phyloP scores from a whole-genome alignment of 768 basidiomycete genomes.

The Sporobolomyces phaffii region DNA sequence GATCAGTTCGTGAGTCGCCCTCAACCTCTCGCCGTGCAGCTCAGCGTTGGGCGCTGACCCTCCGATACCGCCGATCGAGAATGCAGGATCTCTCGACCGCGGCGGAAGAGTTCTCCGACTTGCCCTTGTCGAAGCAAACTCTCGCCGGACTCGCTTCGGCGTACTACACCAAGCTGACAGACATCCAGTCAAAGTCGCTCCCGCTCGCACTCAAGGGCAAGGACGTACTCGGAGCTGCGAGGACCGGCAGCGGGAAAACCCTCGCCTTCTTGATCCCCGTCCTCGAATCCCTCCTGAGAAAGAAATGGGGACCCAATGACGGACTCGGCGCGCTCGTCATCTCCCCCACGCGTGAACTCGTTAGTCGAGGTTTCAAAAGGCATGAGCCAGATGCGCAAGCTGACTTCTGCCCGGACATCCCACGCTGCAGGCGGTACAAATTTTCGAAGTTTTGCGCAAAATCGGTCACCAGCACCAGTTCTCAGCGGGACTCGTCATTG shows the following conservation, averaged over 20 bases:
- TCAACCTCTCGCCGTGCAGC: no score
- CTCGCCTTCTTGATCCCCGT: conserved; percentile 66
- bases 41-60: no score
- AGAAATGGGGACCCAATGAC: conserved; percentile 66
- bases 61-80: conserved; percentile 1
- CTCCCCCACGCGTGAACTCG: conserved; percentile 86
- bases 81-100: conserved; percentile 54
- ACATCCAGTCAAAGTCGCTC: conserved; percentile 59
- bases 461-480: conserved; percentile 87
- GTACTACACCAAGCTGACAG: conserved; percentile 36
- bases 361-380: conserved; percentile 47
- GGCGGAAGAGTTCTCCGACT: conserved; percentile 60
- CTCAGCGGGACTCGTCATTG: conserved; percentile 90
- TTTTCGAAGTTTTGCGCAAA: conserved; percentile 89
- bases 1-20: conserved; percentile 46
- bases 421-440: conserved; percentile 95
- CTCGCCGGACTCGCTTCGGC: conserved; percentile 56
- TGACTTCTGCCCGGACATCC: no score
- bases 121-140: conserved; percentile 71
- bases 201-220: conserved; percentile 59
- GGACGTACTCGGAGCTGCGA: conserved; percentile 64
- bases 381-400: no score
- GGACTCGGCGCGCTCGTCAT: conserved; percentile 83
- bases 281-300: conserved; percentile 60
- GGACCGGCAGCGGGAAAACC: conserved; percentile 69